These are phyloP conservation scores for Triglochin maritima DNA, from an alignment of 106 monocot species.

Conservation along the genomic window DNA sequence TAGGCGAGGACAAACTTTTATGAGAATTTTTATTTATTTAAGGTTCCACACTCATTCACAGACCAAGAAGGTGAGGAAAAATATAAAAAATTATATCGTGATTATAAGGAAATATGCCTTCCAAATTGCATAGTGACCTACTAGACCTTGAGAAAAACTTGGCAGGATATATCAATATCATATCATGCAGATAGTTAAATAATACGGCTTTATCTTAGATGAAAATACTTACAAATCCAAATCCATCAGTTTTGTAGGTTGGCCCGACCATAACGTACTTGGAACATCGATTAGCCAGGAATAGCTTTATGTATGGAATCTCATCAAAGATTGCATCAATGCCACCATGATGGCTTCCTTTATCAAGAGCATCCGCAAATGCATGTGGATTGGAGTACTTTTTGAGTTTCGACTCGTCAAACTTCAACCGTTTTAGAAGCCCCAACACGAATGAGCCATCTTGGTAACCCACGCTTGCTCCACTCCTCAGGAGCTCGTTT, in stretches of 20 bases:
- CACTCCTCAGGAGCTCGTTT: conserved; percentile 12
- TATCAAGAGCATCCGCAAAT: conserved; percentile 31
- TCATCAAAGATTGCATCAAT: conserved; percentile 53
- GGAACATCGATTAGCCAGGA: conserved; percentile 11
- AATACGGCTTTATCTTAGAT: background rate
- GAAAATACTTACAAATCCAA: conserved; percentile 24
- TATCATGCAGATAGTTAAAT: too few species aligned
- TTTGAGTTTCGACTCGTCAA: conserved; percentile 13
- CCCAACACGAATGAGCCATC: conserved; percentile 18
- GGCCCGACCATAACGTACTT: conserved; percentile 14
- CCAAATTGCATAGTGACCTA: too few species aligned
- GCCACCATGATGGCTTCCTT: conserved; percentile 24
- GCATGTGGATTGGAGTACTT: conserved; percentile 11
- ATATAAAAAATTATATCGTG: too few species aligned
- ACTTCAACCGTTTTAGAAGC: background rate
- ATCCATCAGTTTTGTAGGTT: conserved; percentile 21
- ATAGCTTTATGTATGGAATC: conserved; percentile 49
- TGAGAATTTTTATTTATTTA: background rate
- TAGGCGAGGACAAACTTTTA: background rate
- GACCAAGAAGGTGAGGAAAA: too few species aligned
- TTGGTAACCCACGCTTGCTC: conserved; percentile 11
- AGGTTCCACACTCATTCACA: too few species aligned
- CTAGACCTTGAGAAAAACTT: too few species aligned
- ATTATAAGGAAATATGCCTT: too few species aligned
- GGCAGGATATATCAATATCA: too few species aligned